Evolutionary conservation across 257 asterid species (phyloP).

Genomic region (Solanum microdontum): DNA sequence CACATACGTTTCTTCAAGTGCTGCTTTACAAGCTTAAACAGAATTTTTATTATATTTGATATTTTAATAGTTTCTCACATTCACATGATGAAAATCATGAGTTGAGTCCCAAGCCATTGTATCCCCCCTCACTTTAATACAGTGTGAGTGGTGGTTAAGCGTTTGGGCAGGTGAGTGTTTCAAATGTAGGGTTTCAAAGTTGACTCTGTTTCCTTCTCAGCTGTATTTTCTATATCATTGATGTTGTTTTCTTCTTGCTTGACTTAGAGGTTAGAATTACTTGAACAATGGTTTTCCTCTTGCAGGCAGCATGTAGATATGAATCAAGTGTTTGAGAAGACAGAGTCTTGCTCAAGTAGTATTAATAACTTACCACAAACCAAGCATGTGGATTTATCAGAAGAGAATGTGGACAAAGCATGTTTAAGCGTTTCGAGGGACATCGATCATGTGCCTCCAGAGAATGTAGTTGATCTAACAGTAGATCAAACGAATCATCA

Average conservation of each 20-base stretch:
- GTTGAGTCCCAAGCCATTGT: neutral
- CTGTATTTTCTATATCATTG: neutral
- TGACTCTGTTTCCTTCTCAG: neutral
- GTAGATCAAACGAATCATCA: conserved; percentile 46
- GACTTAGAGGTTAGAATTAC: neutral
- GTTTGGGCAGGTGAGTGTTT: neutral
- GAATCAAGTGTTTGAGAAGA: conserved; percentile 58
- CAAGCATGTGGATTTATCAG: conserved; percentile 79
- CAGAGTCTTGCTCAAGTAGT: conserved; percentile 53
- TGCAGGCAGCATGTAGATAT: conserved; percentile 74
- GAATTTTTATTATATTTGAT: neutral
- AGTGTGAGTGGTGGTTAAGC: neutral
- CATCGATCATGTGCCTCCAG: conserved; percentile 27
- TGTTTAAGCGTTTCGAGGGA: conserved; percentile 57
- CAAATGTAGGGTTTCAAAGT: neutral
- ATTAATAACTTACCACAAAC: conserved; percentile 46
- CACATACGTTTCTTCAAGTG: neutral
- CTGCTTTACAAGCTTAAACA: neutral
- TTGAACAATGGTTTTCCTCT: conserved; percentile 8
- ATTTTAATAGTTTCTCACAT: neutral
- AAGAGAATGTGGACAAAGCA: conserved; percentile 90
- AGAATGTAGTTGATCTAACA: conserved; percentile 33
- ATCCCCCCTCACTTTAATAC: neutral
- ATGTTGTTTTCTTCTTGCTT: neutral
- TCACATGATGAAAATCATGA: neutral